These are phyloP conservation scores for Candida arabinofermentans DNA, from an alignment of 805 yeast species.

Conservation along the genomic window DNA sequence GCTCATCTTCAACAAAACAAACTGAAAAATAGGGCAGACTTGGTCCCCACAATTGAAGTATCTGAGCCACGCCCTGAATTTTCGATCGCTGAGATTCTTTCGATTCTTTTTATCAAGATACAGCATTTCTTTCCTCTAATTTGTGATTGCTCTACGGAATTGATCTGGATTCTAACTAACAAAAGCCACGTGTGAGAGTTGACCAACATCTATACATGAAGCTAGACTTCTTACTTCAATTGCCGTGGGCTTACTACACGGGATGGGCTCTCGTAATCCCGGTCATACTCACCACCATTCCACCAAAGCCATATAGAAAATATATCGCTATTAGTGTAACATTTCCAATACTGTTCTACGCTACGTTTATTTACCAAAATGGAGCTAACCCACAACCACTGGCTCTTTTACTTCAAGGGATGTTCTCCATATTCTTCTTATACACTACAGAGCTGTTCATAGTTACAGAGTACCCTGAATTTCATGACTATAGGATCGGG, in stretches of 20 bases:
- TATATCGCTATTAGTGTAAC: conserved; percentile 9
- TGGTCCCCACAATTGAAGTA: no score
- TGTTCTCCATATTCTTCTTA: conserved; percentile 7
- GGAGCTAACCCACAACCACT: conserved; percentile 1
- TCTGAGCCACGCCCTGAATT: no score
- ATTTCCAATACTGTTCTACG: conserved; percentile 4
- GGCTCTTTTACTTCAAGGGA: conserved; percentile 10
- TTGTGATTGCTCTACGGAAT: no score
- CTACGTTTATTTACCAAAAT: conserved; percentile 2
- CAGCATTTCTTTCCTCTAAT: no score
- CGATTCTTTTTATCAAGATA: no score
- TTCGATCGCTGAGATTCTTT: no score
- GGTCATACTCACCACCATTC: conserved; percentile 8
- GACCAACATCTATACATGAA: neutral
- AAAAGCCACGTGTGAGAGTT: neutral
- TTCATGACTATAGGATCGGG: conserved; percentile 8
- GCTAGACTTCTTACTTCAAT: neutral
- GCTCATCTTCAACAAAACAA: no score
- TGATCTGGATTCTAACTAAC: no score
- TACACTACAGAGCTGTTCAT: conserved; percentile 9
- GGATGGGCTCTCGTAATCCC: conserved; percentile 7
- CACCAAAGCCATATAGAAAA: conserved; percentile 12
- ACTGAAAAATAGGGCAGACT: no score
- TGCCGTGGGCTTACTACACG: neutral
- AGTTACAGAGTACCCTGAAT: conserved; percentile 15